Conservation (phyloP, 2,329 filamentous ascomycete species). For the Xylaria sp. region DNA sequence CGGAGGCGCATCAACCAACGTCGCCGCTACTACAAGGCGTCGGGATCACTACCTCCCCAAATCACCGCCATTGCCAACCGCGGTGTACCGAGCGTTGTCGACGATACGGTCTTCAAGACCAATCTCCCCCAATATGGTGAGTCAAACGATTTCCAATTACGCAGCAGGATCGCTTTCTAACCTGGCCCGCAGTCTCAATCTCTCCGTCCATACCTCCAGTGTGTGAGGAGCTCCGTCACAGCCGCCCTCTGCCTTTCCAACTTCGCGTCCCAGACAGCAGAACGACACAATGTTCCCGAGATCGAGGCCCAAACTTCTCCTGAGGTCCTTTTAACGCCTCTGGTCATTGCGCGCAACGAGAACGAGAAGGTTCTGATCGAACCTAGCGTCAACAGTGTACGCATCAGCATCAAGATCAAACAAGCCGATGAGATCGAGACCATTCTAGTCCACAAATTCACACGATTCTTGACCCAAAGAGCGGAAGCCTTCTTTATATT, state of each 20-base stretch:
- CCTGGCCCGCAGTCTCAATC: slow-evolving; percentile 82
- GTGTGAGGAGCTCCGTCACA: slow-evolving; percentile 92
- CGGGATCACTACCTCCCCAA: slow-evolving; percentile 32
- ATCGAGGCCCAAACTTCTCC: slow-evolving; percentile 93
- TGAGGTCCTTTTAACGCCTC: slow-evolving; percentile 90
- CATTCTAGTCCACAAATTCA: slow-evolving; percentile 98
- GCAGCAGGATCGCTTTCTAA: slow-evolving; percentile 40
- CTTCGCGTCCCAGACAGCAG: slow-evolving; percentile 96
- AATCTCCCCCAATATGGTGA: slow-evolving; percentile 42
- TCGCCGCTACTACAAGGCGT: slow-evolving; percentile 35
- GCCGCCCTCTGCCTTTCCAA: slow-evolving; percentile 94
- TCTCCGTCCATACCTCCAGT: slow-evolving; percentile 94
- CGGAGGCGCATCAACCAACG: slow-evolving; percentile 36
- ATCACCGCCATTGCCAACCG: slow-evolving; percentile 28
- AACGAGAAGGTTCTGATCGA: slow-evolving; percentile 97
- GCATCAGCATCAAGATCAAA: slow-evolving; percentile 98
- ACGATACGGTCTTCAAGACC: slow-evolving; percentile 31
- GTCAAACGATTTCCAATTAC: slow-evolving; percentile 16
- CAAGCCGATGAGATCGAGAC: slow-evolving; percentile 99
- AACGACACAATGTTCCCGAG: slow-evolving; percentile 98
- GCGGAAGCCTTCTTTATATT: slow-evolving; percentile 98
- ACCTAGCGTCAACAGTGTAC: slow-evolving; percentile 95
- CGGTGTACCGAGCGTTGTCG: slow-evolving; percentile 23
- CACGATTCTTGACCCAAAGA: slow-evolving; percentile 92
- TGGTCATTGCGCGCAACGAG: slow-evolving; percentile 93